phyloP scores from a whole-genome alignment of 108 stramenopile species.

The Schizochytrium sp. region DNA sequence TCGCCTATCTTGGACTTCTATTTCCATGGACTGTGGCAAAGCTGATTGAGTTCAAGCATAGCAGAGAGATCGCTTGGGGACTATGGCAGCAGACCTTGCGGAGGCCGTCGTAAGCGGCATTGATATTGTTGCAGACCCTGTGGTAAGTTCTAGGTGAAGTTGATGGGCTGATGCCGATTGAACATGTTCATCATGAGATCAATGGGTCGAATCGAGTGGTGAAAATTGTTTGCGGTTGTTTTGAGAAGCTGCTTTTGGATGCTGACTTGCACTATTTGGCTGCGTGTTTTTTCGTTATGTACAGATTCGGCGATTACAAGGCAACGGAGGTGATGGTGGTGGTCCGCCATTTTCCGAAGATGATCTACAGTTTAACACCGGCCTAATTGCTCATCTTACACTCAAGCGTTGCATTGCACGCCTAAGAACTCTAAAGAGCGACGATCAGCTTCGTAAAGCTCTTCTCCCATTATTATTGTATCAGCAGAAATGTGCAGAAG shows the following conservation, averaged over 20 bases:
- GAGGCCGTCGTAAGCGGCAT: background rate
- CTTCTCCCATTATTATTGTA: background rate
- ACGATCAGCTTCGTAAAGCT: background rate
- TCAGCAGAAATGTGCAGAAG: background rate
- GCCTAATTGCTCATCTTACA: background rate
- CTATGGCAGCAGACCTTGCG: background rate
- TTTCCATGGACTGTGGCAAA: too few species aligned
- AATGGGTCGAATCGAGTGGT: too few species aligned
- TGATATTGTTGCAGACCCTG: background rate
- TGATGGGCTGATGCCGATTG: too few species aligned
- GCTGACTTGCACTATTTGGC: background rate
- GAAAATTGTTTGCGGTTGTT: too few species aligned
- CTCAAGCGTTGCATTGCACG: background rate
- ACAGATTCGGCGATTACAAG: background rate
- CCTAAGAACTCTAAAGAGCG: background rate
- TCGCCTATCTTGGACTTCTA: too few species aligned
- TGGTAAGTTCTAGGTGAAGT: background rate
- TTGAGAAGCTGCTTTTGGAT: background rate
- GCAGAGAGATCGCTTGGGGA: too few species aligned
- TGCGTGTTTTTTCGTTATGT: background rate
- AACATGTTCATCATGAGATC: too few species aligned
- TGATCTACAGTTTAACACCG: background rate
- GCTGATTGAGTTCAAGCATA: too few species aligned
- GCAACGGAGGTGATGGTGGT: background rate
- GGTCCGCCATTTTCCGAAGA: background rate